These are phyloP conservation scores for Leishmania guyanensis DNA, from an alignment of 208 protist species.

Conservation along the genomic window DNA sequence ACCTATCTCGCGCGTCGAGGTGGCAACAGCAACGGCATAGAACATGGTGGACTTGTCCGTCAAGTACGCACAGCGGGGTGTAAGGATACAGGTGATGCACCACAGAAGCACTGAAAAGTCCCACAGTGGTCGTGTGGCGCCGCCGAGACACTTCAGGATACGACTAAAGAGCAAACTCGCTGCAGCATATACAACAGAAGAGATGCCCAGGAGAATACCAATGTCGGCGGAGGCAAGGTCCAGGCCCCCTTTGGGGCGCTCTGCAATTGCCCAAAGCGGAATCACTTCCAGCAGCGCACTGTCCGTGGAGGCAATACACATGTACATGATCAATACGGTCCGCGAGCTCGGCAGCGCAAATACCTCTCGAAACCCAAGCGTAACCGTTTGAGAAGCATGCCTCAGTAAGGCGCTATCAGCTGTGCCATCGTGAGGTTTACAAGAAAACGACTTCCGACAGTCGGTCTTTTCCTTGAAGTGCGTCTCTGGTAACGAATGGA, in stretches of 20 bases:
- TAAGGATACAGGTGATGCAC: conserved; percentile 30
- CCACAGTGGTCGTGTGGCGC: conserved; percentile 24
- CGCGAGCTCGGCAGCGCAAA: conserved; percentile 43
- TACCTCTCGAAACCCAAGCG: conserved; percentile 58
- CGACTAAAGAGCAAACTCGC: conserved; percentile 52
- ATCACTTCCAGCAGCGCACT: conserved; percentile 55
- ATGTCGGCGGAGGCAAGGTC: conserved; percentile 37
- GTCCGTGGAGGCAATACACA: conserved; percentile 56
- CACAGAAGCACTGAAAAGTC: conserved; percentile 37
- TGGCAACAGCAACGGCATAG: conserved; percentile 31
- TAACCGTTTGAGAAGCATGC: background rate
- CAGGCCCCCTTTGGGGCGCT: conserved; percentile 46
- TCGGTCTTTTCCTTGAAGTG: background rate
- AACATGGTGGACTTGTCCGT: conserved; percentile 23
- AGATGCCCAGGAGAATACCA: conserved; percentile 51
- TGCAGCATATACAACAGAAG: conserved; percentile 48
- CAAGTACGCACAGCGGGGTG: conserved; percentile 36
- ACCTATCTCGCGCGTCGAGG: conserved; percentile 42
- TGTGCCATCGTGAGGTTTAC: background rate
- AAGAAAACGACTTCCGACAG: background rate
- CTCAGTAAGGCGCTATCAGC: background rate
- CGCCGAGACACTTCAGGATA: conserved; percentile 21
- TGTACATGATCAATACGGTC: conserved; percentile 57
- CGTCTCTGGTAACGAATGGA: background rate
- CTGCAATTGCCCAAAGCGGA: conserved; percentile 64